phyloP scores from a whole-genome alignment of 2,329 filamentous ascomycete genomes.

The Botryotinia calthae region DNA sequence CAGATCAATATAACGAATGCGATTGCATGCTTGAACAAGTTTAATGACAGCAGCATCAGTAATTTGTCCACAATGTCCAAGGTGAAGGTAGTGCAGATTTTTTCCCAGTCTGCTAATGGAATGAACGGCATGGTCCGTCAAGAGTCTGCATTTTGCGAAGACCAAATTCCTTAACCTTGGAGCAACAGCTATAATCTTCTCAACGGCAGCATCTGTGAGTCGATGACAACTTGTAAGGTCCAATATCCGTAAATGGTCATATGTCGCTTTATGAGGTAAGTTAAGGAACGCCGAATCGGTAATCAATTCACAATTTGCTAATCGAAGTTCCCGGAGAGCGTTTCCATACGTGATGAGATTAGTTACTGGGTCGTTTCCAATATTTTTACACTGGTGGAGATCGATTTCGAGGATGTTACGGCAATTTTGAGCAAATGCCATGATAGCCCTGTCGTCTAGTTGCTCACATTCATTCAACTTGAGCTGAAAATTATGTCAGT shows the following conservation, averaged over 20 bases:
- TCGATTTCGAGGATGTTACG: constrained; percentile 96
- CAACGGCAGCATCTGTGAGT: constrained; percentile 81
- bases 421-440: constrained; percentile 84
- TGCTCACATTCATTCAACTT: constrained; percentile 94
- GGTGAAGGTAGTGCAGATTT: constrained; percentile 93
- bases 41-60: constrained; percentile 85
- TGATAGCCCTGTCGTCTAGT: constrained; percentile 75
- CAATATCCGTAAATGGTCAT: constrained; percentile 87
- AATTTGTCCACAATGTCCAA: constrained; percentile 89
- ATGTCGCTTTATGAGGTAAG: constrained; percentile 65
- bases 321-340: constrained; percentile 83
- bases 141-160: constrained; percentile 87
- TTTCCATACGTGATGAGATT: constrained; percentile 74
- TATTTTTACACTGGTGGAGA: constrained; percentile 76
- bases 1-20: constrained; percentile 94
- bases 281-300: constrained; percentile 85
- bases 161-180: constrained; percentile 90
- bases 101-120: constrained; percentile 89
- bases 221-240: constrained; percentile 87
- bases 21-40: constrained; percentile 81
- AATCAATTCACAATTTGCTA: constrained; percentile 81
- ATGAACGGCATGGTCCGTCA: constrained; percentile 84
- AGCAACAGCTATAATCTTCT: constrained; percentile 81
- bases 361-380: constrained; percentile 82
- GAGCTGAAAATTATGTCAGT: constrained; percentile 51